These are phyloP conservation scores for Larix sibirica DNA, from an alignment of 83 land plant species.

Conservation along the genomic window DNA sequence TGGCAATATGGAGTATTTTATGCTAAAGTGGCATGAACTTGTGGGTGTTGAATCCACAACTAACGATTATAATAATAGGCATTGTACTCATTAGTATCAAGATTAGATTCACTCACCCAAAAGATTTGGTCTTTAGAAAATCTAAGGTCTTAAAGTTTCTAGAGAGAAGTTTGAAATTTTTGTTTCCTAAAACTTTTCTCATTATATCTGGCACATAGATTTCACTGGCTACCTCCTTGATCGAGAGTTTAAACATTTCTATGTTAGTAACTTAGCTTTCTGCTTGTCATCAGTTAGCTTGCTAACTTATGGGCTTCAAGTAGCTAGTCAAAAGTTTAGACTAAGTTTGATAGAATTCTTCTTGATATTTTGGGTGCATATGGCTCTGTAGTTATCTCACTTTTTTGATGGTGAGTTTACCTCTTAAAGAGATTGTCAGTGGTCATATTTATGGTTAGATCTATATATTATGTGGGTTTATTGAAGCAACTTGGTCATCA, in stretches of 20 bases:
- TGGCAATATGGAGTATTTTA: slow-evolving; percentile 6
- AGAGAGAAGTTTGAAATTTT: neutral
- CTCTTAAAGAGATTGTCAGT: neutral
- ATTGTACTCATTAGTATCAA: neutral
- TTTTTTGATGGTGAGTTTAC: neutral
- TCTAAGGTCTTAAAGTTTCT: neutral
- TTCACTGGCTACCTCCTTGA: neutral
- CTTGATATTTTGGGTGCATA: neutral
- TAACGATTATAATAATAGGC: neutral
- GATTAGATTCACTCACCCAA: neutral
- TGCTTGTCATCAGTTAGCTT: neutral
- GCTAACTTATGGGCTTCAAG: too few relatives aligned
- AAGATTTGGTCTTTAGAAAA: neutral
- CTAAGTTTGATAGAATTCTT: neutral
- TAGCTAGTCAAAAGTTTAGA: neutral
- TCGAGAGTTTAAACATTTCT: neutral
- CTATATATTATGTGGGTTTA: neutral
- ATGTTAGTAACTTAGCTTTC: too few relatives aligned
- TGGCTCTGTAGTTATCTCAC: neutral
- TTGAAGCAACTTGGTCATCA: neutral
- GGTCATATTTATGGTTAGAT: neutral
- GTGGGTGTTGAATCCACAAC: neutral
- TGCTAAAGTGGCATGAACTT: neutral
- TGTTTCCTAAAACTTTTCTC: neutral
- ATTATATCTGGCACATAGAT: neutral